Conservation (phyloP, 345 rosid genomes). For the Gossypium herbaceum region DNA sequence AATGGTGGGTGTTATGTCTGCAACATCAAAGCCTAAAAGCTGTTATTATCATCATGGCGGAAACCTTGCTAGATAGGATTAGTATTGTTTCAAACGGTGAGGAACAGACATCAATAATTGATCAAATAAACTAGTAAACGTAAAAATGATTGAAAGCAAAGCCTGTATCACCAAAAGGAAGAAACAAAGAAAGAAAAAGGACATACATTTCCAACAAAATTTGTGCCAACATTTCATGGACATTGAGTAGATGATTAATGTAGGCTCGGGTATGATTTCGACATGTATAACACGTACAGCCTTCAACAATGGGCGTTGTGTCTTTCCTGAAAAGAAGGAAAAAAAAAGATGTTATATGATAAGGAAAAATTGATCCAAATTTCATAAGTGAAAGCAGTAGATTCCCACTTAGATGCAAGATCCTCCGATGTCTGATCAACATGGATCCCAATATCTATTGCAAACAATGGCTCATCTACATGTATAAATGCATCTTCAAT, state of each 20-base stretch:
- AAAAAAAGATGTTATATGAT: not conserved
- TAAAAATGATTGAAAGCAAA: not conserved
- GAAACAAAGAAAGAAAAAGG: not conserved
- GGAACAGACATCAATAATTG: not conserved
- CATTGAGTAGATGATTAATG: conserved; percentile 70
- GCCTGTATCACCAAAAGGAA: not conserved
- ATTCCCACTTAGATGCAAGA: not conserved
- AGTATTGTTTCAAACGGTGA: not conserved
- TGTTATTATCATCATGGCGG: not conserved
- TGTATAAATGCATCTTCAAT: not conserved
- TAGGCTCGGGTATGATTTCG: conserved; percentile 69
- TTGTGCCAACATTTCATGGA: conserved; percentile 77
- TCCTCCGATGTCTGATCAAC: not conserved
- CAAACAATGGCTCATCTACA: not conserved
- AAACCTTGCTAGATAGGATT: not conserved
- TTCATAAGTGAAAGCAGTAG: not conserved
- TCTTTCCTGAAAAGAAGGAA: conserved; percentile 48
- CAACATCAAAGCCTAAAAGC: conserved; percentile 13
- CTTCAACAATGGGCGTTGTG: conserved; percentile 41
- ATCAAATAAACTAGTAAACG: not conserved
- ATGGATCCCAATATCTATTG: not conserved
- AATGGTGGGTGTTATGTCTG: conserved; percentile 80
- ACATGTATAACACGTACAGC: conserved; percentile 68
- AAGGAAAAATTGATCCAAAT: not conserved
- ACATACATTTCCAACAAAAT: conserved; percentile 64